These are phyloP conservation scores for Torulaspora microellipsoides DNA, from an alignment of 805 yeast species.

Conservation along the genomic window DNA sequence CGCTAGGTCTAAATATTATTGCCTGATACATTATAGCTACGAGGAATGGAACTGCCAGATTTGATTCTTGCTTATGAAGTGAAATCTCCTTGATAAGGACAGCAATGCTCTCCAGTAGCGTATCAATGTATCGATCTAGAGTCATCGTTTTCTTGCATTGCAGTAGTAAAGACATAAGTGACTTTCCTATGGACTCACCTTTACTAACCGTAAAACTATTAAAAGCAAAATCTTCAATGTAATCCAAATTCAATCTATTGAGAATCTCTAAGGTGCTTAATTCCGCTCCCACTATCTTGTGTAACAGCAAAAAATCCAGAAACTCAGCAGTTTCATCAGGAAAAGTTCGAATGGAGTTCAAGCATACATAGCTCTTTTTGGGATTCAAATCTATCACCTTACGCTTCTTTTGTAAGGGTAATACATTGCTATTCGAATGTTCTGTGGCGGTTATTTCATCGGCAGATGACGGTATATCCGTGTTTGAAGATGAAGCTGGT, in stretches of 20 bases:
- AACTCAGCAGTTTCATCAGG: slow-evolving; percentile 26
- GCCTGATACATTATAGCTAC: slow-evolving; percentile 53
- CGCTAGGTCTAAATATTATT: slow-evolving; percentile 57
- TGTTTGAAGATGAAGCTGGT: slow-evolving; percentile 4
- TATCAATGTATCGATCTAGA: slow-evolving; percentile 27
- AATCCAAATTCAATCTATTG: slow-evolving; percentile 18
- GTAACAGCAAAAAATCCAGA: slow-evolving; percentile 24
- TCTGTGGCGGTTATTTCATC: slow-evolving; percentile 9
- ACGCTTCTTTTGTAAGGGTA: slow-evolving; percentile 11
- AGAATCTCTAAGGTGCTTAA: slow-evolving; percentile 29
- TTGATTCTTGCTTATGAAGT: slow-evolving; percentile 22
- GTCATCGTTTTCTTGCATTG: slow-evolving; percentile 18
- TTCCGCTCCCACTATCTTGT: slow-evolving; percentile 23
- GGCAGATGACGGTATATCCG: slow-evolving; percentile 5
- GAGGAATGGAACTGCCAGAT: slow-evolving; percentile 50
- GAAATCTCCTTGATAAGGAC: slow-evolving; percentile 29
- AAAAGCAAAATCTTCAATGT: slow-evolving; percentile 15
- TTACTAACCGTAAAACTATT: slow-evolving; percentile 15
- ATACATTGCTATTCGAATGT: neutral
- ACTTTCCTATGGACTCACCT: slow-evolving; percentile 27
- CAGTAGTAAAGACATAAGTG: slow-evolving; percentile 15
- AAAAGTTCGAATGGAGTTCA: slow-evolving; percentile 18
- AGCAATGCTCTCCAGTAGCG: slow-evolving; percentile 25
- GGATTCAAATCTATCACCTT: slow-evolving; percentile 6
- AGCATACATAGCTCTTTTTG: slow-evolving; percentile 9